A percentile compares a stretch with the other conserved stretches of the same genome.
These are phyloP conservation scores for Paecilomyces sp. DNA, from an alignment of 2,329 filamentous ascomycete genomes.

Conservation along the genomic window DNA sequence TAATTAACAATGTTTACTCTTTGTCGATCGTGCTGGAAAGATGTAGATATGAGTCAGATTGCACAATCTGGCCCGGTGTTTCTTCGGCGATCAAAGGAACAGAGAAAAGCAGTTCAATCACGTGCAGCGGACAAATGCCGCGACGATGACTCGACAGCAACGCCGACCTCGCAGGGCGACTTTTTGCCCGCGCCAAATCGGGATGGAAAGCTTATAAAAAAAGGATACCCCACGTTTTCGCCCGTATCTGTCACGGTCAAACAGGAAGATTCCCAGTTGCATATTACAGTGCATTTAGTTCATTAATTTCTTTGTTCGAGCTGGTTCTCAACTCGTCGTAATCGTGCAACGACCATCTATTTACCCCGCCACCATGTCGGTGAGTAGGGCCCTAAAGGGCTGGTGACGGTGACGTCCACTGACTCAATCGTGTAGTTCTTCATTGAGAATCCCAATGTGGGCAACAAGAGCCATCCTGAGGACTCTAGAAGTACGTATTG, in stretches of 20 bases:
- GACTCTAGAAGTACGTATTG: slow-evolving; percentile 70
- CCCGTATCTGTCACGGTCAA: background rate
- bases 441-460: slow-evolving; percentile 72
- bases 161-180: background rate
- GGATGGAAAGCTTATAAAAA: background rate
- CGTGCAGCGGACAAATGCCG: background rate
- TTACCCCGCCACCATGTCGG: slow-evolving; percentile 24
- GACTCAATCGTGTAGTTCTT: slow-evolving; percentile 50
- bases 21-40: background rate
- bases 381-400: slow-evolving; percentile 15
- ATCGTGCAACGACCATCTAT: background rate
- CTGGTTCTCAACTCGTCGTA: background rate
- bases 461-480: slow-evolving; percentile 65
- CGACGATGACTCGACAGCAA: background rate
- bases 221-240: background rate
- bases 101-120: background rate
- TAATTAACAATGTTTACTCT: too few relatives aligned
- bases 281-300: background rate
- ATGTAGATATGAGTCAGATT: background rate
- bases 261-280: background rate
- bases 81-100: background rate
- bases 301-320: slow-evolving; percentile 8
- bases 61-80: background rate
- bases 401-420: slow-evolving; percentile 1
- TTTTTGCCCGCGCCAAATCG: background rate